A percentile compares a stretch with the other conserved stretches of the same genome.
These are phyloP conservation scores for Podila epigama DNA, from an alignment of 192 early-diverging fungal species.

Conservation along the genomic window DNA sequence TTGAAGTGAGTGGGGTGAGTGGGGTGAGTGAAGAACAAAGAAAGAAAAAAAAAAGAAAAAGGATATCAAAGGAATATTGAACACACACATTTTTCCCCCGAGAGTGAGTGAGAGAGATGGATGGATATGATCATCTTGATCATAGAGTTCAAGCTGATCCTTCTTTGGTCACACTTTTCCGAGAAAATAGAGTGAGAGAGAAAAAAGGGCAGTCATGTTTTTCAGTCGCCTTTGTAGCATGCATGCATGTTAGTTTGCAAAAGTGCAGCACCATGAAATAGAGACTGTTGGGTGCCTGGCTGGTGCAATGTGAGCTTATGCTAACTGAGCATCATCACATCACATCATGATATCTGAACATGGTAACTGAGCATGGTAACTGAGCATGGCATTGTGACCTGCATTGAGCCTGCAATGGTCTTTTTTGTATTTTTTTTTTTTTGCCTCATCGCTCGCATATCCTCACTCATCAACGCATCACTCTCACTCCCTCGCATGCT, in stretches of 20 bases:
- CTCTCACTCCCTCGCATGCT: conserved; percentile 6
- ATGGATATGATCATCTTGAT: background rate
- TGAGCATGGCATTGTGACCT: too few relatives aligned
- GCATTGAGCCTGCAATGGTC: background rate
- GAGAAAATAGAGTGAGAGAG: conserved; percentile 7
- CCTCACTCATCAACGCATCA: background rate
- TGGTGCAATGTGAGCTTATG: too few relatives aligned
- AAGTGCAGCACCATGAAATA: too few relatives aligned
- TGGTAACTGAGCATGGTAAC: too few relatives aligned
- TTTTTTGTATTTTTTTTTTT: background rate
- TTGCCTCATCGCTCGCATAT: background rate
- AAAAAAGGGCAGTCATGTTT: background rate
- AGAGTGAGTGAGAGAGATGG: background rate
- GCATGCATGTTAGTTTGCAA: too few relatives aligned
- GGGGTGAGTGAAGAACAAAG: background rate
- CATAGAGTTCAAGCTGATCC: background rate
- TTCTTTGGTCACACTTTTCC: too few relatives aligned
- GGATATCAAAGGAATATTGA: background rate
- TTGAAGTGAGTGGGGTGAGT: background rate
- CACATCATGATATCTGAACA: too few relatives aligned
- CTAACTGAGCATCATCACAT: too few relatives aligned
- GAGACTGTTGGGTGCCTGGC: too few relatives aligned
- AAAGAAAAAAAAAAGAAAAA: background rate
- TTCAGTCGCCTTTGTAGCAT: too few relatives aligned
- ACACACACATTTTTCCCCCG: background rate